Conservation (phyloP, 73 alveolate species). For the Paramecium biaurelia region DNA sequence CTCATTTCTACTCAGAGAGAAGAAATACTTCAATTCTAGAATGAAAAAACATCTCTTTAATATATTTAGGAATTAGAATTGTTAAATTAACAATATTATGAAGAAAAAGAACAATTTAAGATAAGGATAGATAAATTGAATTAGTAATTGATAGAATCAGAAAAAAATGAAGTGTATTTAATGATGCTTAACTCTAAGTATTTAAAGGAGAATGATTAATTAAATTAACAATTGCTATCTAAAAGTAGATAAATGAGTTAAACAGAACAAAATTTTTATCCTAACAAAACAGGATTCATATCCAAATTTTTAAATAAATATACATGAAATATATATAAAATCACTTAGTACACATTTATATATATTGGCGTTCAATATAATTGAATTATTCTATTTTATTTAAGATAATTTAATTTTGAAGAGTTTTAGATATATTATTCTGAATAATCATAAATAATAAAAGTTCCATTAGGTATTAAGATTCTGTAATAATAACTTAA, state of each 20-base stretch:
- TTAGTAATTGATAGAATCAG: not conserved
- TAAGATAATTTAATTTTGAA: not conserved
- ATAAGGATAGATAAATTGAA: not conserved
- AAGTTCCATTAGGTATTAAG: not conserved
- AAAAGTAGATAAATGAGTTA: not conserved
- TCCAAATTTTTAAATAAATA: not conserved
- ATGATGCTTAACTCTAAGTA: not conserved
- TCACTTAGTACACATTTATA: not conserved
- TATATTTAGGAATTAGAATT: not conserved
- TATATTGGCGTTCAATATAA: not conserved
- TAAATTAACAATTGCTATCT: not conserved
- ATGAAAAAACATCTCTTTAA: not conserved
- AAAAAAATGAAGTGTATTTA: not conserved
- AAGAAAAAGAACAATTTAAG: not conserved
- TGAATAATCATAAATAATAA: not conserved
- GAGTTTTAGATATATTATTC: not conserved
- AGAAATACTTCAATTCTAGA: not conserved
- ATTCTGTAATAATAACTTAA: not conserved
- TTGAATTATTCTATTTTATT: not conserved
- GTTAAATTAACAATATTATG: not conserved
- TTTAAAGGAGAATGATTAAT: not conserved
- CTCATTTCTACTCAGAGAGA: not conserved
- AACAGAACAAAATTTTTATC: conserved; percentile 7
- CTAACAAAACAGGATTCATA: not conserved
- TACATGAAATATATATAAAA: not conserved